phyloP scores from a whole-genome alignment of 139 green algal species.

The Pycnococcus provasolii region DNA sequence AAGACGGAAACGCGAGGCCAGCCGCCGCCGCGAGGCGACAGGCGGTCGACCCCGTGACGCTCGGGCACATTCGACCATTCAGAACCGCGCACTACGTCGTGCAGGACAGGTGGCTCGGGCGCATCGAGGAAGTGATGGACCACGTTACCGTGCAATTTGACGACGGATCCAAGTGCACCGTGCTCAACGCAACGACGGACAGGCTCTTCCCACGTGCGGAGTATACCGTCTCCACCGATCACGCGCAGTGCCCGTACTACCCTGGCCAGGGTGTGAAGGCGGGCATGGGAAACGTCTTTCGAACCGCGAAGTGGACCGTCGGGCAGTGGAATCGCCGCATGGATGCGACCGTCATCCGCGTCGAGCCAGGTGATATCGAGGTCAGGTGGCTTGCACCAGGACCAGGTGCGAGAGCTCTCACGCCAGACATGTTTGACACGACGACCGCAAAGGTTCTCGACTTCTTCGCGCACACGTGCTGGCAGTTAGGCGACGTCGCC shows the following conservation, averaged over 20 bases:
- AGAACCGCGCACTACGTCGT: constrained; percentile 28
- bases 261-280: not conserved
- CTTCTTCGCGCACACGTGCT: constrained; percentile 25
- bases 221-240: too few species aligned
- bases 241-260: not conserved
- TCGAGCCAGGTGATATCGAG: constrained; percentile 19
- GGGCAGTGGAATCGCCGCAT: constrained; percentile 19
- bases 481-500: constrained; percentile 15
- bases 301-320: constrained; percentile 24
- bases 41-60: constrained; percentile 8
- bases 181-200: constrained; percentile 5
- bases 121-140: constrained; percentile 21
- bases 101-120: constrained; percentile 26
- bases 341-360: constrained; percentile 20
- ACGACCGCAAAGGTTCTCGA: constrained; percentile 6
- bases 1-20: not conserved
- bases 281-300: constrained; percentile 12
- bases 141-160: constrained; percentile 29
- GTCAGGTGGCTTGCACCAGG: not conserved
- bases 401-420: not conserved
- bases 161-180: constrained; percentile 22
- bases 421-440: not conserved
- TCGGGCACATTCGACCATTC: constrained; percentile 16
- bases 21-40: not conserved
- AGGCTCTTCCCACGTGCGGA: too few species aligned